Evolutionary conservation across 176 grass and related monocot genomes (phyloP).

Genomic region (Melocanna baccifera): DNA sequence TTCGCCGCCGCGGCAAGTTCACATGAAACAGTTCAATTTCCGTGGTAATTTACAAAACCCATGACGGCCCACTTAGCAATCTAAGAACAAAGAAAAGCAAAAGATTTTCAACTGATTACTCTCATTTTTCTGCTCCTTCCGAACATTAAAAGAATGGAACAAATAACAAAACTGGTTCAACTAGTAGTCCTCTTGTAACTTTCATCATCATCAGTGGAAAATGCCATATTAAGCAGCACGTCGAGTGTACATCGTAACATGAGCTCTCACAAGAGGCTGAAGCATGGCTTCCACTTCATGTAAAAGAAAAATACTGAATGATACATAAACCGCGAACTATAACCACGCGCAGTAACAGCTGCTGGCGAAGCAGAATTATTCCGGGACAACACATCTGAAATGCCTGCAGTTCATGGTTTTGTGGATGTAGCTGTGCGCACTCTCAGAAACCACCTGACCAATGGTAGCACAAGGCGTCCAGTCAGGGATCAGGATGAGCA

Average conservation of each 20-base stretch:
- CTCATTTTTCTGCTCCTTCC: not conserved
- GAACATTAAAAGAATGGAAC: not conserved
- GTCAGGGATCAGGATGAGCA: conserved; percentile 34
- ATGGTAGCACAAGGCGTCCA: conserved; percentile 26
- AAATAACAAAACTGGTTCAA: not conserved
- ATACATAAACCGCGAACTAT: conserved; percentile 7
- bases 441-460: conserved; percentile 8
- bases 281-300: conserved; percentile 11
- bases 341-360: not conserved
- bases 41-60: too few species aligned
- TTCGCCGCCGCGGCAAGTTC: too few species aligned
- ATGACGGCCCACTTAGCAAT: not conserved
- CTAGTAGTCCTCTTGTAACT: not conserved
- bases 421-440: conserved; percentile 1
- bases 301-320: not conserved
- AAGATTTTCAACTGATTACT: not conserved
- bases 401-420: not conserved
- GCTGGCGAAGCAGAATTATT: conserved; percentile 21
- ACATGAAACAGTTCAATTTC: too few species aligned
- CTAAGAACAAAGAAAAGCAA: not conserved
- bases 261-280: conserved; percentile 11
- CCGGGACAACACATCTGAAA: not conserved
- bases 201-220: conserved; percentile 35
- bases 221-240: conserved; percentile 21
- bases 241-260: not conserved